Evolutionary conservation across 2,329 filamentous ascomycete species (phyloP).

Genomic region (Epichloe aotearoae): DNA sequence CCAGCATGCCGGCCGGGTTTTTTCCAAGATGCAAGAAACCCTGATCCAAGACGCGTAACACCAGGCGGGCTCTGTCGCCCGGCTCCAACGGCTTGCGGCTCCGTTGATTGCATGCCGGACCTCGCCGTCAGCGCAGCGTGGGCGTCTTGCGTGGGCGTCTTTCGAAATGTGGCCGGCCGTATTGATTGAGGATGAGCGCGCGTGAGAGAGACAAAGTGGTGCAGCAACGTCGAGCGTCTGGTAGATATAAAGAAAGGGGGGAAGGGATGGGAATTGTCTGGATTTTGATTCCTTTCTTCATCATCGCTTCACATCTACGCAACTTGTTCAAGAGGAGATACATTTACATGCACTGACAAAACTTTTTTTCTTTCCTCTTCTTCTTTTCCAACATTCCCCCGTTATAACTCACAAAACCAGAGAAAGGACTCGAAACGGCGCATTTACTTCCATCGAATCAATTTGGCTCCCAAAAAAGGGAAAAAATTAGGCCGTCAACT

Average conservation of each 20-base stretch:
- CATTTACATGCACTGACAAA: not conserved
- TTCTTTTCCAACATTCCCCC: too few relatives aligned
- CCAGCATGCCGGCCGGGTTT: not conserved
- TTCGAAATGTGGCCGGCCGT: not conserved
- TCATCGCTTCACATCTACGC: not conserved
- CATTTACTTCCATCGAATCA: too few relatives aligned
- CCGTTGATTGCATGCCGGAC: not conserved
- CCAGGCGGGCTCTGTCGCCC: not conserved
- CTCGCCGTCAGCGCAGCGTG: not conserved
- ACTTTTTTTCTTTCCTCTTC: not conserved
- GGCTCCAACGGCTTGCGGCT: not conserved
- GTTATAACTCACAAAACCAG: too few relatives aligned
- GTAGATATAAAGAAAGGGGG: not conserved
- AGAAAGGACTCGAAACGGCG: too few relatives aligned
- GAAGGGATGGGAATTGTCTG: not conserved
- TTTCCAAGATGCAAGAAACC: too few relatives aligned
- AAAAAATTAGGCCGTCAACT: not conserved
- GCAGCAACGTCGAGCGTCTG: not conserved
- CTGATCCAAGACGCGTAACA: not conserved
- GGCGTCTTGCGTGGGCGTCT: not conserved
- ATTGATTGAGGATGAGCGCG: not conserved
- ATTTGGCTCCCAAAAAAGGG: too few relatives aligned
- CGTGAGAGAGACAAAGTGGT: not conserved
- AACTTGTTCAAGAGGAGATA: not conserved
- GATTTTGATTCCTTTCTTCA: not conserved